Evolutionary conservation across 2,329 filamentous ascomycete genomes (phyloP).

Genomic region (Hymenoscyphus salicellus): DNA sequence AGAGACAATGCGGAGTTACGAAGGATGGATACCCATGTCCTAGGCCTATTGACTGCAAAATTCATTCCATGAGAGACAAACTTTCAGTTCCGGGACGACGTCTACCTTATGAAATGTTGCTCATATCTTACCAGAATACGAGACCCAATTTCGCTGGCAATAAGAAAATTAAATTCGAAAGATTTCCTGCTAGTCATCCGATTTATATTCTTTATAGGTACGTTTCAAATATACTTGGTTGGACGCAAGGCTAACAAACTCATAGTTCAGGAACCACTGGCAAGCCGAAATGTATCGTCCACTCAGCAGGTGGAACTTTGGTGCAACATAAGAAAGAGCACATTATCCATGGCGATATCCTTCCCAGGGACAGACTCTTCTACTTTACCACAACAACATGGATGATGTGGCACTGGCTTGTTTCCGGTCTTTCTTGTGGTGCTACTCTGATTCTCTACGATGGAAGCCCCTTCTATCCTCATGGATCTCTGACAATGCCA

Average conservation of each 20-base stretch:
- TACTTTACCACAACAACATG: slow-evolving; percentile 95
- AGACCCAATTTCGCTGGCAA: slow-evolving; percentile 39
- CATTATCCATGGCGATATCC: slow-evolving; percentile 78
- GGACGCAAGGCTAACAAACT: background rate
- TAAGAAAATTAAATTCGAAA: slow-evolving; percentile 62
- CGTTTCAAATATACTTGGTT: background rate
- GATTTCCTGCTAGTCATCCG: slow-evolving; percentile 79
- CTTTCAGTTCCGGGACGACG: slow-evolving; percentile 82
- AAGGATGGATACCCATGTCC: slow-evolving; percentile 86
- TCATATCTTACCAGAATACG: slow-evolving; percentile 90
- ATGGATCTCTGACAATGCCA: slow-evolving; percentile 78
- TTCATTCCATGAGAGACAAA: slow-evolving; percentile 89
- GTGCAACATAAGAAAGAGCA: slow-evolving; percentile 98
- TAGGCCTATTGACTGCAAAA: slow-evolving; percentile 87
- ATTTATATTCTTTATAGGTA: slow-evolving; percentile 83
- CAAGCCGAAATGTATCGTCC: slow-evolving; percentile 88
- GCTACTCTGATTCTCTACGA: slow-evolving; percentile 85
- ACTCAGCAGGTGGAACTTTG: slow-evolving; percentile 84
- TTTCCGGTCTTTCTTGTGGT: slow-evolving; percentile 80
- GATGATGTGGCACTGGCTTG: slow-evolving; percentile 99
- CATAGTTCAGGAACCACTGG: slow-evolving; percentile 76
- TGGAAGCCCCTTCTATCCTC: slow-evolving; percentile 81
- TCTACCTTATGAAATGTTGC: slow-evolving; percentile 86
- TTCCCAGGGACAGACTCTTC: slow-evolving; percentile 69
- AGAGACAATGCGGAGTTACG: slow-evolving; percentile 86